Evolutionary conservation across 345 rosid species (phyloP), one percentile per base, ranked within the genome.

Genomic region (Balakata baccata): DNA sequence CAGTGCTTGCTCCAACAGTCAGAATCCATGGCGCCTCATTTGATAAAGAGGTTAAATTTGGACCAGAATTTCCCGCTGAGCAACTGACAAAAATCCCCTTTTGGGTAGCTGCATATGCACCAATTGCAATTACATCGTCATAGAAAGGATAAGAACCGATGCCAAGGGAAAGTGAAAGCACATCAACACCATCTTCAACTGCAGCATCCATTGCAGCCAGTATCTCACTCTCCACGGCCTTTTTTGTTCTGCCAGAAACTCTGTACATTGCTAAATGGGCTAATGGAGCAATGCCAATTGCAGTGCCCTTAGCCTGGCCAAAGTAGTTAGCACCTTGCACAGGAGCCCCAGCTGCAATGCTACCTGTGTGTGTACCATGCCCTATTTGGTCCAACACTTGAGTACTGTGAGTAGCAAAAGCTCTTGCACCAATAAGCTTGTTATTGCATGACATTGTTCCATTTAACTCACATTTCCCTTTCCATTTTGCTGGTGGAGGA

Each of bases 201-300:
- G 90, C 89, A 22, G 84, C 72, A 72, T 88, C 97, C 20, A 89
- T 84, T 23, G 87, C 94, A 74, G 88, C 88, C 12, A 89, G 43
- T 22, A 91, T 66, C 75, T 86, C 92, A 4, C 87, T 87, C 66
- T 86, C 97, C 0, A 37, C 69, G 3, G 69, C n/a, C 85, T 84
- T 22, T 17, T 75, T 43, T 6, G 10, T 17, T 45, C 57, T 73
- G 85, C 86, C 84, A 63, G 92, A 91, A 56, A 82, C 92, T 81
- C 85, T 85, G 74, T 91, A 91, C 62, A 88, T 50, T 51, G 93
- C 92, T 56, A 91, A 0, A 74, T 86, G 58, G 37, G 91, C 92
- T 5, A 50, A 65, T 0, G 97, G 86, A 9, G 77, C 72, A 29
- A 47, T 49, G 10, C 77, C 77, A 25, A 29, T 29, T 1, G 92